phyloP scores from a whole-genome alignment of 1,139 yeast species.

The Casaregolazyma lundiana region DNA sequence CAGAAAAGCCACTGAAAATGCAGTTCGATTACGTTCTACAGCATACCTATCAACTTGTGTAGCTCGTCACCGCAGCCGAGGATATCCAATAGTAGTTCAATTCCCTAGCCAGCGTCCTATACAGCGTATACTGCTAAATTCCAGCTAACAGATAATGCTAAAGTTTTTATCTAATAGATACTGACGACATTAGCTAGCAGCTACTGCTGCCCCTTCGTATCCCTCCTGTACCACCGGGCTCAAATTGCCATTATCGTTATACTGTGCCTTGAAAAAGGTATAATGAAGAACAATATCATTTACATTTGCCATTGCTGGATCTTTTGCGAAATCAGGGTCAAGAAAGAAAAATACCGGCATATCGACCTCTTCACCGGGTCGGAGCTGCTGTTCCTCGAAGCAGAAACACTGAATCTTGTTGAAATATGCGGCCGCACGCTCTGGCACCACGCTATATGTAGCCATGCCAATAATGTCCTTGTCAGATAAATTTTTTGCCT shows the following conservation, averaged over 20 bases:
- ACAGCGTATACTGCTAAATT: no score
- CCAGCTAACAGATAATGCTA: no score
- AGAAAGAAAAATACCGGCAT: constrained; percentile 99
- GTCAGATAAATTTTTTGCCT: constrained; percentile 79
- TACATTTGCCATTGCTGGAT: constrained; percentile 86
- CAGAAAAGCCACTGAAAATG: no score
- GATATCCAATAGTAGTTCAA: no score
- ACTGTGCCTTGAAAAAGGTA: constrained; percentile 66
- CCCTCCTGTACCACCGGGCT: constrained; percentile 21
- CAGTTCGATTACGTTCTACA: no score
- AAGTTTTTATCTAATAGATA: no score
- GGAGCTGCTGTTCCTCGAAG: constrained; percentile 89
- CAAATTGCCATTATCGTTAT: constrained; percentile 29
- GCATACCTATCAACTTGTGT: no score
- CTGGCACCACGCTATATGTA: constrained; percentile 93
- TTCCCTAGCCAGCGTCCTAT: no score
- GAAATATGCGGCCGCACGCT: constrained; percentile 92
- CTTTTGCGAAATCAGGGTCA: constrained; percentile 95
- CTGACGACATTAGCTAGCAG: no score
- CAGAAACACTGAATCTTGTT: constrained; percentile 97
- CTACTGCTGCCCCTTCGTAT: constrained; percentile 5
- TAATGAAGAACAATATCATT: constrained; percentile 89
- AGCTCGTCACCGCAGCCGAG: no score
- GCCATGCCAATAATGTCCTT: constrained; percentile 98
- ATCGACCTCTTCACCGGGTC: constrained; percentile 97